Evolutionary conservation across 106 monocot genomes (phyloP), one percentile per base, ranked within the genome.

Genomic region (Phalaenopsis aphrodite): DNA sequence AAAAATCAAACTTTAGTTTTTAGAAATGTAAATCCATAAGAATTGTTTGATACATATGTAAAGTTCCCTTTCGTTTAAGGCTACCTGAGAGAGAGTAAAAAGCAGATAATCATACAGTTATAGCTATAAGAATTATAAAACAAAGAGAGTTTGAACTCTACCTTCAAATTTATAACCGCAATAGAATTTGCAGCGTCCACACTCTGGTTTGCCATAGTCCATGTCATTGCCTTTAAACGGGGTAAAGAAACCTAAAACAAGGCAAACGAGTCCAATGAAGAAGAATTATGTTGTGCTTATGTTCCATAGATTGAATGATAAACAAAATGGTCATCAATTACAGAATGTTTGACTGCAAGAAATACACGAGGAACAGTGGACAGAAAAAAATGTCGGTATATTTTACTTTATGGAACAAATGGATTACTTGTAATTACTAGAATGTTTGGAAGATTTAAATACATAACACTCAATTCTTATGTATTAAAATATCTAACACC

Each of bases 221-320:
- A 89, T 23, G 89, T 89, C 85, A 89, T 79, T n/a, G 86, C 86
- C 76, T 89, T 89, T 23, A 91, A 77, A 42, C 72, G 87, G 0
- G 89, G 89, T 41, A 88, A 75, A 52, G 89, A 88, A 79, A 81
- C 85, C 94, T 91, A 72, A 55, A 56, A 55, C 64, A 84, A 2
- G 55, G 14, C 1, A 56, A 8, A 47, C 43, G 5, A 12, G 4
- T 37, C 11, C 69, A 69, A 37, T 69, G 18, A 68, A 68, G 37
- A 37, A 5, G 37, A 69, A 15, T 39, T 19, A 69, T 2, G n/a
- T 9, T 69, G 15, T 12, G 12, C 30, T 37, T 14, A 37, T 69
- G 39, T 14, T 16, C n/a, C 39, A 69, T 37, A 38, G 64, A 5
- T 64, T 64, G 3, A 69, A 69, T 69, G 69, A 69, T n/a, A 39